Conservation (phyloP, 2,329 filamentous ascomycete species). For the Penicillium sclerotigenum region DNA sequence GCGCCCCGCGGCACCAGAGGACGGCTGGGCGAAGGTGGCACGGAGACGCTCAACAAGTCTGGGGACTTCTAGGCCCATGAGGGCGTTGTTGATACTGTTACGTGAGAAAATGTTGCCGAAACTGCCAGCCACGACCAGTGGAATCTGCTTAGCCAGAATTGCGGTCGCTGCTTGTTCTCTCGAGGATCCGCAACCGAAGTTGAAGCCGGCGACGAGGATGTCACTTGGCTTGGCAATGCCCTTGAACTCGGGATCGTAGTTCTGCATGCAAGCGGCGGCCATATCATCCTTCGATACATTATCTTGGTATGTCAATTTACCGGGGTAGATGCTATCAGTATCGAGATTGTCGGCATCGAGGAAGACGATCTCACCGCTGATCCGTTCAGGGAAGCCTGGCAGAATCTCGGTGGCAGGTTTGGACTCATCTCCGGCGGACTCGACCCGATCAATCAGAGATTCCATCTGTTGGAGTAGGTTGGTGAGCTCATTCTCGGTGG, state of each 20-base stretch:
- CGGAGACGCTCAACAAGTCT: conserved; percentile 37
- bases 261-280: conserved; percentile 88
- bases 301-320: conserved; percentile 90
- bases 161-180: conserved; percentile 87
- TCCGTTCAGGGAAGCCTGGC: conserved; percentile 79
- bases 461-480: conserved; percentile 69
- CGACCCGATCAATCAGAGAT: conserved; percentile 55
- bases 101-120: conserved; percentile 42
- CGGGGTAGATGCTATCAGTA: conserved; percentile 89
- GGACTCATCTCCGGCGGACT: conserved; percentile 34
- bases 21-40: conserved; percentile 4
- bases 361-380: conserved; percentile 84
- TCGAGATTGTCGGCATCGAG: conserved; percentile 83
- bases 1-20: conserved; percentile 17
- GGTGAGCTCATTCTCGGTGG: conserved; percentile 67
- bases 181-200: conserved; percentile 80
- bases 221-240: conserved; percentile 65
- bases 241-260: conserved; percentile 76
- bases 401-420: conserved; percentile 62
- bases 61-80: conserved; percentile 42
- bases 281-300: conserved; percentile 72
- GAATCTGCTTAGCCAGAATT: conserved; percentile 43
- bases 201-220: conserved; percentile 80
- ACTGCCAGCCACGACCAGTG: conserved; percentile 37
- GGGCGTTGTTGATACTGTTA: conserved; percentile 43